Base-by-base conservation (phyloP, 2,329 filamentous ascomycete species). In the Nothophoma quercina region DNA sequence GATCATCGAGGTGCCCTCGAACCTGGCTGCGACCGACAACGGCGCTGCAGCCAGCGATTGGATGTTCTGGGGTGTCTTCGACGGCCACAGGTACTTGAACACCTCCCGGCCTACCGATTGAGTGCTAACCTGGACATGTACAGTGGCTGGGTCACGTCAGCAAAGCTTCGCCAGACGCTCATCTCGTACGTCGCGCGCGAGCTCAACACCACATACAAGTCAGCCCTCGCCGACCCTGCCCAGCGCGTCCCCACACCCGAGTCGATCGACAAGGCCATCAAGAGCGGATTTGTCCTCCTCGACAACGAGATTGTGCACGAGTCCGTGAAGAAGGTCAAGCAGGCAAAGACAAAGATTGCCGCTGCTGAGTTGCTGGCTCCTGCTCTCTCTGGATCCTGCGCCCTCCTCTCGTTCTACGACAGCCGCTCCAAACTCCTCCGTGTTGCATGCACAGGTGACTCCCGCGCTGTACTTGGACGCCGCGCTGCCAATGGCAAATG, bases 11-110 rank as follows among this genome's bases (percentile, higher is more conserved):
- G 86, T 97, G 7, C 89, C 91, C 4, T 82, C 83, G 45, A 81
- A 79, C 41, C 78, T 83, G 30, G 80, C 82, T 21, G 80, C 81
- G 13, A 79, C 80, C 7, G 78, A 83, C 65, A 77, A 83, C 70
- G 76, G 82, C 29, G 81, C 83, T 13, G 60, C 81, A 15, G 86
- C 81, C 53, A 90, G 85, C 56, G 96, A 99, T 75, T 99, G 95
- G 95, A 98, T 98, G 92, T 99, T 99, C 75, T 99, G 96, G 95
- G 95, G 93, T 51, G 93, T 99, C 15, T 99, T 98, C 75, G 95
- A 99, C 71, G 95, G 95, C 0, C 95, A 99, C 76, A 91, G 90
- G 91, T 93, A 79, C 75, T 8, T 36, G 33, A 2, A 5, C 13
- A 4, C 9, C 18, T 3, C 22, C 13, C 10, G 8, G 2, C 10